A percentile compares a stretch with the other conserved stretches of the same genome.
Conservation (phyloP, 129 eudicot genomes). For the Flaveria bidentis region DNA sequence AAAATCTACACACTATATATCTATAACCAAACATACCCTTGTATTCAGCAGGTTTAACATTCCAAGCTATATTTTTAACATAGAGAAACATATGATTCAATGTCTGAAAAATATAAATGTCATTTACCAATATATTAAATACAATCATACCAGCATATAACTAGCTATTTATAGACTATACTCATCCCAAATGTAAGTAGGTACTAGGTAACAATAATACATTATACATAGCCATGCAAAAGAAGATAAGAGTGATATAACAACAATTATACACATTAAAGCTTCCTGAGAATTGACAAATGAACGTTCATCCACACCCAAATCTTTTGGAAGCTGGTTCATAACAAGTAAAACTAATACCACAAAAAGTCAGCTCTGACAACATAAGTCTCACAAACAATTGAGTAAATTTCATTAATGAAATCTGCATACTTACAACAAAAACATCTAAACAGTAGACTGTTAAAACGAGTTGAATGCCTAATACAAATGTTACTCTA, state of each 20-base stretch:
- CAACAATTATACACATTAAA: too few species aligned
- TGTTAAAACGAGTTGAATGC: constrained; percentile 17
- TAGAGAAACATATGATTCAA: too few species aligned
- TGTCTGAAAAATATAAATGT: too few species aligned
- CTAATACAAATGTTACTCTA: constrained; percentile 19
- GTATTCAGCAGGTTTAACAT: too few species aligned
- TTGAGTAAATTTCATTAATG: constrained; percentile 10
- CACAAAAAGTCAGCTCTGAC: constrained; percentile 15
- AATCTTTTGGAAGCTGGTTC: constrained; percentile 19
- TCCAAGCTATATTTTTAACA: too few species aligned
- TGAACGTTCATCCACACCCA: not conserved
- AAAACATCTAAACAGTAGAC: constrained; percentile 27
- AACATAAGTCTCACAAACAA: constrained; percentile 22
- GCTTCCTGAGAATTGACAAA: not conserved
- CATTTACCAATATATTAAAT: too few species aligned
- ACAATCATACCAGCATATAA: too few species aligned
- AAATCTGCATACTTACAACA: constrained; percentile 33
- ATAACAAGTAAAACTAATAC: constrained; percentile 24
- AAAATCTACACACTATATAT: too few species aligned
- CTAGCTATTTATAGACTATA: too few species aligned
- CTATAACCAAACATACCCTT: too few species aligned
- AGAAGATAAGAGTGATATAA: too few species aligned
- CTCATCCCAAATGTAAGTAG: too few species aligned
- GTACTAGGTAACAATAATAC: not conserved
- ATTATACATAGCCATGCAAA: not conserved